Evolutionary conservation across 345 rosid genomes (phyloP).

Genomic region (Populus pruinosa): DNA sequence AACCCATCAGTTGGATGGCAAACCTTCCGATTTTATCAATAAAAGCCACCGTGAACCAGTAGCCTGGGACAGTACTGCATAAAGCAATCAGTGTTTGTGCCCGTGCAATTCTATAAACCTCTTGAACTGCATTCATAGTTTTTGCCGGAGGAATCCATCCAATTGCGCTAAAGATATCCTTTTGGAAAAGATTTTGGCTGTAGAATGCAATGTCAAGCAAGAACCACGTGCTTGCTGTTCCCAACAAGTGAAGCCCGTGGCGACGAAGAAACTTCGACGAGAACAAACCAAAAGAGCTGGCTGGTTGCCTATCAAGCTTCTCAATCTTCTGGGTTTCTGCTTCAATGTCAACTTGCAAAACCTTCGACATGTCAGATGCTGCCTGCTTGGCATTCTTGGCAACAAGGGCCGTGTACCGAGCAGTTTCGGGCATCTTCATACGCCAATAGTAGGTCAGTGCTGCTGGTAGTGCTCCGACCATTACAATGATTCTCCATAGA

Average conservation of each 20-base stretch:
- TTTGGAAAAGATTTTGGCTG: slow-evolving; percentile 82
- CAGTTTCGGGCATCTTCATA: slow-evolving; percentile 88
- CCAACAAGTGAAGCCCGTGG: slow-evolving; percentile 81
- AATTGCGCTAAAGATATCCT: slow-evolving; percentile 77
- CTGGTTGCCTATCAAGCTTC: slow-evolving; percentile 8
- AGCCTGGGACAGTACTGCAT: slow-evolving; percentile 78
- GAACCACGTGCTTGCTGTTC: slow-evolving; percentile 82
- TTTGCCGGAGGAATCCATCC: slow-evolving; percentile 81
- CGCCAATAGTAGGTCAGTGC: slow-evolving; percentile 76
- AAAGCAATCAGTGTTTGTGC: slow-evolving; percentile 84
- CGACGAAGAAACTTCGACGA: slow-evolving; percentile 50
- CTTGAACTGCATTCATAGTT: slow-evolving; percentile 75
- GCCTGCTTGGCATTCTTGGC: slow-evolving; percentile 73
- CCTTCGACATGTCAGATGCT: slow-evolving; percentile 77
- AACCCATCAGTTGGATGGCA: slow-evolving; percentile 77
- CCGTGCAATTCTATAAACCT: slow-evolving; percentile 67
- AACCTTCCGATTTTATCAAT: slow-evolving; percentile 72
- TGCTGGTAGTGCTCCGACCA: slow-evolving; percentile 84
- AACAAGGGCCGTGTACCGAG: slow-evolving; percentile 83
- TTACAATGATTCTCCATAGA: slow-evolving; percentile 73
- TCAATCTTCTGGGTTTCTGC: slow-evolving; percentile 46
- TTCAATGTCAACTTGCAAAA: slow-evolving; percentile 61
- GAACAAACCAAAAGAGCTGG: slow-evolving; percentile 57
- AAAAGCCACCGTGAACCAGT: slow-evolving; percentile 76
- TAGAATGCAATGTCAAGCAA: slow-evolving; percentile 80